Base-by-base conservation (phyloP, 768 basidiomycete genomes). In the Sarcomyxa edulis region DNA sequence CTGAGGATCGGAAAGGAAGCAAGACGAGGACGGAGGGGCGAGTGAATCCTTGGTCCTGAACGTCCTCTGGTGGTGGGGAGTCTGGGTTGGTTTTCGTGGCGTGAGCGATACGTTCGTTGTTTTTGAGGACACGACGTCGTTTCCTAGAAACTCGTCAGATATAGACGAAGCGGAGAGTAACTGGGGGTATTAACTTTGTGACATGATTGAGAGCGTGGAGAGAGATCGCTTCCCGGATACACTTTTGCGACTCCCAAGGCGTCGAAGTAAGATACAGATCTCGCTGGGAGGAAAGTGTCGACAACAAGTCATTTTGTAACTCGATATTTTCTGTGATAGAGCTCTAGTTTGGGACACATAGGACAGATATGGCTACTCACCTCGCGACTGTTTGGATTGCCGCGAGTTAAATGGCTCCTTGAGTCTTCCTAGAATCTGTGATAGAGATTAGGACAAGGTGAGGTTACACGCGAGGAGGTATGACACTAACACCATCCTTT, bases 1-100 rank as follows among this genome's bases (percentile, higher is more conserved):
- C 94, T 35, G 81, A 82, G 27, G 89, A 90, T 34, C 96, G 91
- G 67, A 97, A 92, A 1, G 96, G 96, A 7, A 94, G 75, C 41
- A 98, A 78, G 46, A 99, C 65, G 32, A 99, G 85, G 20, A 95
- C 69, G 14, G 95, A 93, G 7, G 96, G 95, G 5, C 96, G 86
- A 6, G 94, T 96, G 63, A 97, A 98, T 19, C 95, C 95, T 71
- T 98, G 96, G 54, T 99, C 96, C 62, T 90, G 89, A 10, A 88
- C 73, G 44, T 89, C 80, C 59, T 83, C 78, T 2, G 81, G 81
- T 2, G 75, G 69, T 16, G 77, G 66, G 6, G 64, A 61, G 25
- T 71, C 64, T 2, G 70, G 62, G 35, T 71, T 66, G 11, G 71
- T 56, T 57, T 87, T 83, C 7, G 72, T 60, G 7, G 81, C 78